Base-by-base conservation (phyloP, 805 yeast species). In the Barnettozyma wickerhamii region DNA sequence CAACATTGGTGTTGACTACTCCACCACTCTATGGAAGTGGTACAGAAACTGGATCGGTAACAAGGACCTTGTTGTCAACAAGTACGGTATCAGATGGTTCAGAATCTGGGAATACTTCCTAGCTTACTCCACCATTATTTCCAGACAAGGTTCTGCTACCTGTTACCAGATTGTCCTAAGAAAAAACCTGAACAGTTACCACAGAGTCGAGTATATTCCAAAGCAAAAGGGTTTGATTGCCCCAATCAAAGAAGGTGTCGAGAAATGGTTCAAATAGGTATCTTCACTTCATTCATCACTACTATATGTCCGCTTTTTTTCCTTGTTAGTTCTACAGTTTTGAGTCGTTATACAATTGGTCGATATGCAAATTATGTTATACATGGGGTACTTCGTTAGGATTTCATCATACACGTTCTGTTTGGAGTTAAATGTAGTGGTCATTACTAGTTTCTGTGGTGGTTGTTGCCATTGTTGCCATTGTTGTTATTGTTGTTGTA, bases 111-210 rank as follows among this genome's bases (percentile, higher is more conserved):
- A 86, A 68, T 87, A 66, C 72, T 88, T 88, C 71, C 77, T 88
- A 58, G 86, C 95, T 48, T 75, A 74, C 35, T 84, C 96, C 14
- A 78, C 85, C 40, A 84, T 88, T 58, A 80, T 84, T 48, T 80
- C 95, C 13, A 85, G 96, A 75, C 95, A 88, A 71, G 95, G 96
- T 54, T 79, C 90, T 54, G 95, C 96, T 32, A 79, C 95, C 40
- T 86, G 95, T 66, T 89, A 76, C 72, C 96, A 88, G 72, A 84
- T 88, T 62, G 83, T 84, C 37, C 73, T 88, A 72, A 82, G 96
- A 74, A 88, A 88, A 79, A 89, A 88, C 67, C 59, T 88, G 59
- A 89, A 88, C 68, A 69, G 86, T 42, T 81, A 82, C 63, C 91
- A 86, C 64, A 80, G 96, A 65, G 71, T 86, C 51, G 84, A 85